Base-by-base conservation (phyloP, 2,329 filamentous ascomycete species). In the Fonsecaea pedrosoi region DNA sequence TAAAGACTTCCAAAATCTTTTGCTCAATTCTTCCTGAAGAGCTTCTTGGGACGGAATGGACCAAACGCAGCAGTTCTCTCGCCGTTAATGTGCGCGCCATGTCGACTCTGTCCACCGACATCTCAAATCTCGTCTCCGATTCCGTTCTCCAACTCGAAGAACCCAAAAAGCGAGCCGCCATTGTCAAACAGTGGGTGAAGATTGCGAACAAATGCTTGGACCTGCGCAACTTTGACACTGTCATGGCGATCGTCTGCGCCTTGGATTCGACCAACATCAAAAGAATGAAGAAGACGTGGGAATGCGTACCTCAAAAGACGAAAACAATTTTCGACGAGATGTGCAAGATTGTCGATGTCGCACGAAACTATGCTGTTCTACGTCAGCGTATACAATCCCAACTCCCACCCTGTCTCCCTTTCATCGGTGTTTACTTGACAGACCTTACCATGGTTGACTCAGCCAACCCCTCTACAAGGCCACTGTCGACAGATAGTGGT, bases 171-270 rank as follows among this genome's bases (percentile, higher is more conserved):
- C 88, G 95, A 32, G 94, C 95, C 0, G 82, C 86, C 1, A 87
- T 93, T 60, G 95, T 99, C 81, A 98, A 99, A 82, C 94, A 98
- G 73, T 99, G 95, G 95, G 92, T 97, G 77, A 99, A 98, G 83
- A 89, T 98, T 72, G 92, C 92, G 0, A 86, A 90, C 73, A 92
- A 91, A 74, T 96, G 92, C 71, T 83, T 96, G 4, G 92, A 95
- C 74, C 85, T 98, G 32, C 90, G 95, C 81, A 99, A 99, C 80
- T 99, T 97, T 74, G 94, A 99, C 75, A 92, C 92, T 0, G 82
- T 99, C 10, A 97, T 98, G 93, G 93, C 95, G 7, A 97, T 99
- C 73, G 92, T 97, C 74, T 97, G 94, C 82, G 94, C 92, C 9
- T 81, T 99, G 57, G 96, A 96, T 79, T 94, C 91, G 65, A 96